Conservation (phyloP, 108 stramenopile species). For the Skeletonema menzelii region DNA sequence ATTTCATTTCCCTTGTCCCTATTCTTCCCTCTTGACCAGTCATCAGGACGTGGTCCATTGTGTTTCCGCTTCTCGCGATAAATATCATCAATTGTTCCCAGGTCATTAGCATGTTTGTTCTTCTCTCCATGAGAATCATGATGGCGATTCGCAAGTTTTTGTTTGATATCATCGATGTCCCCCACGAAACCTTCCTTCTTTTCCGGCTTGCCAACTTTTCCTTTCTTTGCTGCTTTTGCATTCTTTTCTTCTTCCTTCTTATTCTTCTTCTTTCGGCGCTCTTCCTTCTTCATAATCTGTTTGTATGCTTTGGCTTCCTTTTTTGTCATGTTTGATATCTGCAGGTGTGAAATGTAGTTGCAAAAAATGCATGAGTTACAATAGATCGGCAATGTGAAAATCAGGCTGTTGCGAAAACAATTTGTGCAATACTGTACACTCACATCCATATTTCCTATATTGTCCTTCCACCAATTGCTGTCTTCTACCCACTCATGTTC, state of each 20-base stretch:
- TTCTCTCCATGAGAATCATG: background rate
- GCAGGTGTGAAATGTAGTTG: background rate
- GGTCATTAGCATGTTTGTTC: background rate
- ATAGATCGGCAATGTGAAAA: no score
- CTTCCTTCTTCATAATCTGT: constrained; percentile 17
- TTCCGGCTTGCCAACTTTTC: background rate
- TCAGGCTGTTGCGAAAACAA: no score
- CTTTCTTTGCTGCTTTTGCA: constrained; percentile 14
- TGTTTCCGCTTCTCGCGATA: constrained; percentile 1
- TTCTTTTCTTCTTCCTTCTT: constrained; percentile 15
- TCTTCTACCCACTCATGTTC: constrained; percentile 27
- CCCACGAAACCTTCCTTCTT: background rate
- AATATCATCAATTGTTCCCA: background rate
- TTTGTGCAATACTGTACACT: background rate
- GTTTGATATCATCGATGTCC: constrained; percentile 22
- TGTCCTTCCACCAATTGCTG: constrained; percentile 37
- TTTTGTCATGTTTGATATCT: constrained; percentile 15
- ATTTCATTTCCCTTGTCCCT: background rate
- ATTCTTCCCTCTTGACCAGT: background rate
- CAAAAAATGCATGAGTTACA: background rate
- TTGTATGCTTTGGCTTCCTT: constrained; percentile 6
- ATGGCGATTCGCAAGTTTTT: constrained; percentile 32
- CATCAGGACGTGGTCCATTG: background rate
- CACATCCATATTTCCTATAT: constrained; percentile 29
- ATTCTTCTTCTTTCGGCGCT: background rate